Conservation (phyloP, 2,329 filamentous ascomycete genomes). For the Fusarium praegraminearum region DNA sequence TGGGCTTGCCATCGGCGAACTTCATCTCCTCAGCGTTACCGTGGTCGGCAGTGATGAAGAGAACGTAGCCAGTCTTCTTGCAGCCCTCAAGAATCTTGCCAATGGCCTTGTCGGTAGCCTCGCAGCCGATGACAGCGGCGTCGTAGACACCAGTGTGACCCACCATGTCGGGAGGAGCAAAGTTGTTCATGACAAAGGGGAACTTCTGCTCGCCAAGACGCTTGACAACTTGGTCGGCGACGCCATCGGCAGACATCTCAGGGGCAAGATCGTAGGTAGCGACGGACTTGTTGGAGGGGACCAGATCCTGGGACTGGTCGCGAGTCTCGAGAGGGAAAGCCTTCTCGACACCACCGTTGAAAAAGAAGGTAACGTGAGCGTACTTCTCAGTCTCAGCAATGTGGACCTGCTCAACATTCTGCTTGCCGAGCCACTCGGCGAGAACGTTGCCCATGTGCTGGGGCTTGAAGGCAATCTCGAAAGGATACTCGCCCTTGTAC, state of each 20-base stretch:
- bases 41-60: slow-evolving; percentile 97
- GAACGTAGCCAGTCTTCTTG: slow-evolving; percentile 90
- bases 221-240: slow-evolving; percentile 90
- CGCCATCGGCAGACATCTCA: slow-evolving; percentile 93
- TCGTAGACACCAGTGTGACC: slow-evolving; percentile 98
- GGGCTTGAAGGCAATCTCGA: slow-evolving; percentile 91
- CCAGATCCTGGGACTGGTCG: slow-evolving; percentile 81
- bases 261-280: slow-evolving; percentile 95
- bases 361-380: slow-evolving; percentile 99
- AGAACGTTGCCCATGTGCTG: slow-evolving; percentile 99
- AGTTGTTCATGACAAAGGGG: slow-evolving; percentile 99
- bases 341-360: slow-evolving; percentile 98
- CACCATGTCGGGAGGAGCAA: slow-evolving; percentile 99
- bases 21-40: slow-evolving; percentile 99
- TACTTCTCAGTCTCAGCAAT: slow-evolving; percentile 99
- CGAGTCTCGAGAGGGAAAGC: slow-evolving; percentile 91
- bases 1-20: slow-evolving; percentile 93
- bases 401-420: slow-evolving; percentile 92
- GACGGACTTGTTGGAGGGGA: slow-evolving; percentile 89
- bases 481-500: slow-evolving; percentile 96
- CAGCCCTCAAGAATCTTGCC: slow-evolving; percentile 92
- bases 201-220: slow-evolving; percentile 86
- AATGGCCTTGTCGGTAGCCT: slow-evolving; percentile 93
- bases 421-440: slow-evolving; percentile 93
- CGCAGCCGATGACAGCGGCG: slow-evolving; percentile 85